Percentiles rank a stretch among this genome's conserved stretches.
These are phyloP conservation scores for Paspalum notatum DNA, from an alignment of 176 grass and related monocot species.

Conservation along the genomic window DNA sequence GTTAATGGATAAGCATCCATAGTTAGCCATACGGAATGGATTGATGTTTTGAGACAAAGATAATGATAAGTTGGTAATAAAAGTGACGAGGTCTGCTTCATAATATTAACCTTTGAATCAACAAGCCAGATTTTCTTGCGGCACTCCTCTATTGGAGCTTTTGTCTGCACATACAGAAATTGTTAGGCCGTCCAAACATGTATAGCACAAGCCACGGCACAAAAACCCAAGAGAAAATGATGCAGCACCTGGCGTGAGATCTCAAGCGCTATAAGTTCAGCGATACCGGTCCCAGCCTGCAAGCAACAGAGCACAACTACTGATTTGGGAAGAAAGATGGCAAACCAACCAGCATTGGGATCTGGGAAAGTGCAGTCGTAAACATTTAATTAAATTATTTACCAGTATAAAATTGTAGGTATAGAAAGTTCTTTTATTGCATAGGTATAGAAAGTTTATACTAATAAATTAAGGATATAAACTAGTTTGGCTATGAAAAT, in stretches of 20 bases:
- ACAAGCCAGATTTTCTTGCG: slow-evolving; percentile 97
- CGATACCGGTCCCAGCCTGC: slow-evolving; percentile 94
- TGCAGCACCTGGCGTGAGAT: slow-evolving; percentile 87
- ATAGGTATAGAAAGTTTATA: slow-evolving; percentile 9
- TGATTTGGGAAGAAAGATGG: slow-evolving; percentile 17
- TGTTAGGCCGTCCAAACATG: slow-evolving; percentile 20
- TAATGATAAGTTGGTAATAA: slow-evolving; percentile 20
- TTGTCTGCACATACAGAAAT: slow-evolving; percentile 57
- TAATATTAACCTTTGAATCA: slow-evolving; percentile 81
- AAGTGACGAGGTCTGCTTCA: background rate
- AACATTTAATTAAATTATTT: background rate
- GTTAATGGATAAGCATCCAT: slow-evolving; percentile 38
- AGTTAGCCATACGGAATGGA: slow-evolving; percentile 35
- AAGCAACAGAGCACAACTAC: slow-evolving; percentile 35
- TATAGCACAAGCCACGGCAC: slow-evolving; percentile 12
- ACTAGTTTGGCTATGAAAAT: slow-evolving; percentile 24
- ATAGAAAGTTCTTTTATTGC: slow-evolving; percentile 20
- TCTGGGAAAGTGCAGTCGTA: background rate
- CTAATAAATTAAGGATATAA: background rate
- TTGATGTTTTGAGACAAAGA: background rate
- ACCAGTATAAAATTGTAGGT: slow-evolving; percentile 30
- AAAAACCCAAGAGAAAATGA: slow-evolving; percentile 4
- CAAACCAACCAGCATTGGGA: background rate
- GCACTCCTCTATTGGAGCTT: slow-evolving; percentile 71
- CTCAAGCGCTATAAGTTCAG: slow-evolving; percentile 94